phyloP scores from a whole-genome alignment of 2,329 filamentous ascomycete genomes.

The Ophiocordyceps unilateralis region DNA sequence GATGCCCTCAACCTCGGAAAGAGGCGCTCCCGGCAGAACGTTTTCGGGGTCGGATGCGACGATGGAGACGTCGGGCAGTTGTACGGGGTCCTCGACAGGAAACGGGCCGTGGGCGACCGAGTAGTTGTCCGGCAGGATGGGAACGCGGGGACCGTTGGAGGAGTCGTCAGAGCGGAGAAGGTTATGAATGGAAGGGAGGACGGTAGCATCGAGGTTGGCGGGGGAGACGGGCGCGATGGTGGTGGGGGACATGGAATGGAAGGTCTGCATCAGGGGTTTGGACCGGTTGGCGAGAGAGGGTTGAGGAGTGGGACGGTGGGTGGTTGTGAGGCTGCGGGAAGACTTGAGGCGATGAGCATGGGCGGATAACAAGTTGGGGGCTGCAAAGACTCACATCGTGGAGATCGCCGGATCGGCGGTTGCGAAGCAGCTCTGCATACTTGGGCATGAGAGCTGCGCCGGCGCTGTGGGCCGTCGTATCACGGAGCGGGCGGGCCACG shows the following conservation, averaged over 20 bases:
- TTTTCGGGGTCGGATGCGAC: slow-evolving; percentile 38
- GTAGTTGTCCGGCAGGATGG: slow-evolving; percentile 43
- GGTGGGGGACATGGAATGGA: slow-evolving; percentile 28
- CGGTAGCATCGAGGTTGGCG: slow-evolving; percentile 31
- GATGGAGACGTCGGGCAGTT: slow-evolving; percentile 28
- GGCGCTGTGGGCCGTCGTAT: slow-evolving; percentile 16
- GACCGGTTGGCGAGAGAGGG: slow-evolving; percentile 25
- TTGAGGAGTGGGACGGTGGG: slow-evolving; percentile 29
- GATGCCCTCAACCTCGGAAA: slow-evolving; percentile 42
- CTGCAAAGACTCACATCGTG: slow-evolving; percentile 19
- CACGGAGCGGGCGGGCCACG: slow-evolving; percentile 16
- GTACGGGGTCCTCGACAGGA: slow-evolving; percentile 21
- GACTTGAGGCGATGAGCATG: slow-evolving; percentile 5
- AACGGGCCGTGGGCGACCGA: slow-evolving; percentile 24
- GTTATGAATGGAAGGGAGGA: slow-evolving; percentile 37
- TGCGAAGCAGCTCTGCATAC: slow-evolving; percentile 27
- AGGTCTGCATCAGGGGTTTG: slow-evolving; percentile 46
- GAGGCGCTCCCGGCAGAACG: slow-evolving; percentile 29
- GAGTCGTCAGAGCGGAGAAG: slow-evolving; percentile 15
- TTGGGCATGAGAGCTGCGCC: slow-evolving; percentile 26
- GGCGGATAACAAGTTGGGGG: background rate
- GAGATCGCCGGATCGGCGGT: slow-evolving; percentile 15
- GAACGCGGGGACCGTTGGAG: slow-evolving; percentile 31
- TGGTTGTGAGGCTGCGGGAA: slow-evolving; percentile 25
- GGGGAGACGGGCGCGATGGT: slow-evolving; percentile 22